Evolutionary conservation across 192 early-diverging fungal genomes (phyloP).

Genomic region (Backusella circina): DNA sequence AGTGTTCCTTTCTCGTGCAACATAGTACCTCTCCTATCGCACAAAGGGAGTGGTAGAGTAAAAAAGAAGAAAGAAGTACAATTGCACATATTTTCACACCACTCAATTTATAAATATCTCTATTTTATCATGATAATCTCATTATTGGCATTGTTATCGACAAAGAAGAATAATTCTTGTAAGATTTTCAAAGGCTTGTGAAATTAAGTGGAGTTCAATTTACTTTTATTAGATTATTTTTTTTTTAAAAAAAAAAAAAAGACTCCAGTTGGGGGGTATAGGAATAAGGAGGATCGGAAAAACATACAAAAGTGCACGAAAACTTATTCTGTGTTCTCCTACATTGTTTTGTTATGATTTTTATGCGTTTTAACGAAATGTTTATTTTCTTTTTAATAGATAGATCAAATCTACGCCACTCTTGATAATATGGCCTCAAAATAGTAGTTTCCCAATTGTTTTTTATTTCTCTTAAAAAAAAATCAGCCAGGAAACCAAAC

Average conservation of each 20-base stretch:
- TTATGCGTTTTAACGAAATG: not conserved
- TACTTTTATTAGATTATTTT: not conserved
- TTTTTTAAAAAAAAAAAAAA: not conserved
- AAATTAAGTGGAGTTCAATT: conserved; percentile 1
- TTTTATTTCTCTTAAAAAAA: not conserved
- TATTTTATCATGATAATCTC: not conserved
- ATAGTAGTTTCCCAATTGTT: not conserved
- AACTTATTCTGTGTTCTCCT: not conserved
- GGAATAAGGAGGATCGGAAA: not conserved
- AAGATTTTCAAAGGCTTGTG: not conserved
- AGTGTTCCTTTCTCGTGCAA: conserved; percentile 4
- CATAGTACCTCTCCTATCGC: not conserved
- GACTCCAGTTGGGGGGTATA: not conserved
- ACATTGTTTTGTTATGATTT: not conserved
- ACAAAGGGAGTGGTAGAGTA: not conserved
- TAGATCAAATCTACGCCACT: not conserved
- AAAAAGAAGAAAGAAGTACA: not conserved
- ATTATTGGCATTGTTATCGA: not conserved
- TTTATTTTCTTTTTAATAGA: not conserved
- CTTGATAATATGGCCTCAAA: not conserved
- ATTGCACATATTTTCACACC: not conserved
- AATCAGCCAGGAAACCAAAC: not conserved
- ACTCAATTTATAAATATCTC: not conserved
- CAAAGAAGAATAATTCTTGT: not conserved
- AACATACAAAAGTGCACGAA: not conserved